Conservation (phyloP, 2,329 filamentous ascomycete genomes). For the Trichoderma aggressivum region DNA sequence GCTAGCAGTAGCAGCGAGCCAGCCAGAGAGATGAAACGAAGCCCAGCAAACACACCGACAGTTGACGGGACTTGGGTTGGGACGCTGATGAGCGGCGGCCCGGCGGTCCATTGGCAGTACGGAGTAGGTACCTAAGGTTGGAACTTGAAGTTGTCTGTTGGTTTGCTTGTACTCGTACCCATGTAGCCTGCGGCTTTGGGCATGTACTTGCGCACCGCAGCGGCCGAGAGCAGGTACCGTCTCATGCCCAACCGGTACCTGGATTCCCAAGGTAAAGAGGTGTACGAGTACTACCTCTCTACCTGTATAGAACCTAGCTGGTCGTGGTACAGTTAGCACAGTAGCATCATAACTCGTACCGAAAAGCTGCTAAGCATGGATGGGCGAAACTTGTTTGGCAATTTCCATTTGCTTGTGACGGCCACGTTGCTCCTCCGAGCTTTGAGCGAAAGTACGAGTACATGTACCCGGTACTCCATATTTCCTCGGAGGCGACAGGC, state of each 20-base stretch:
- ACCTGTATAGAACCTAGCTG: no score
- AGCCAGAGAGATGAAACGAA: background rate
- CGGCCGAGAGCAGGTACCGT: background rate
- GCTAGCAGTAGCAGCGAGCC: background rate
- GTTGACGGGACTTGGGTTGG: background rate
- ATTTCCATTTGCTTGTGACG: background rate
- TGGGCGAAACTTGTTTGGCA: background rate
- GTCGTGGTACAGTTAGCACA: background rate
- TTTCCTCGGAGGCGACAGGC: conserved; percentile 1
- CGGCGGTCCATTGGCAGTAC: background rate
- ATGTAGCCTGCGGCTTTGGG: background rate
- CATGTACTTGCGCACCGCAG: background rate
- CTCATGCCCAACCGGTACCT: background rate
- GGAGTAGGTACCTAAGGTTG: background rate
- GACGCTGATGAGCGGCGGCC: background rate
- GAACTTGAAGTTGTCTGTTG: background rate
- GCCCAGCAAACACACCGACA: background rate
- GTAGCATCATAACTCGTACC: background rate
- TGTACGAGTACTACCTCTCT: no score
- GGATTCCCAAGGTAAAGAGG: no score
- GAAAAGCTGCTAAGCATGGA: background rate
- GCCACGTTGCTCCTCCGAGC: conserved; percentile 6
- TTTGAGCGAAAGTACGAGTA: no score
- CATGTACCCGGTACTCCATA: conserved; percentile 8
- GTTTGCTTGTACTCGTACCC: no score